A percentile compares a stretch with the other conserved stretches of the same genome.
Evolutionary conservation across 2,329 filamentous ascomycete genomes (phyloP).

Genomic region (Escovopsis sp.): DNA sequence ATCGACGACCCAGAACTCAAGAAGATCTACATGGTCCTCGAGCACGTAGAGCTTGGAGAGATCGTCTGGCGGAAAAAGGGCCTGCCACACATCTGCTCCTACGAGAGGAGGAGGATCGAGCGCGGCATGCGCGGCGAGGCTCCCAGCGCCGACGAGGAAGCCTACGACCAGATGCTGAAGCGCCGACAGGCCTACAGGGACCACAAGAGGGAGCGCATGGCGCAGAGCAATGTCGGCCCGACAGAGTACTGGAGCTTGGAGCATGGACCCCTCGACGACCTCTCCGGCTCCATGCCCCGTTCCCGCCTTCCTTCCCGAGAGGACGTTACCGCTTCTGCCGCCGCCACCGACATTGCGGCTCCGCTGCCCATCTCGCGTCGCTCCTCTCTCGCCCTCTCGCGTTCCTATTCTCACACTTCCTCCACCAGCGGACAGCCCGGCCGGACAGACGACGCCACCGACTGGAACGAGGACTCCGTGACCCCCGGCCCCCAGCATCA

Average conservation of each 20-base stretch:
- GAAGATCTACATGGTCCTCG: constrained; percentile 96
- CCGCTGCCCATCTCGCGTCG: constrained; percentile 26
- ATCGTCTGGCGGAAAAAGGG: constrained; percentile 89
- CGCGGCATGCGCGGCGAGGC: constrained; percentile 49
- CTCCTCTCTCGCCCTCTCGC: constrained; percentile 33
- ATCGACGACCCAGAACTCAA: constrained; percentile 93
- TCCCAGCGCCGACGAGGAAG: constrained; percentile 45
- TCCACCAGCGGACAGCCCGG: constrained; percentile 13
- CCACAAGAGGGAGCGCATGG: constrained; percentile 40
- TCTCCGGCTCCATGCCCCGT: constrained; percentile 24
- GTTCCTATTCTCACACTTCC: constrained; percentile 32
- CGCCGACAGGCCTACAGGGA: constrained; percentile 44
- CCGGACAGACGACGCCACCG: constrained; percentile 21
- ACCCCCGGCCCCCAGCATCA: constrained; percentile 38
- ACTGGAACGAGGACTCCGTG: constrained; percentile 37
- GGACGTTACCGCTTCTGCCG: constrained; percentile 23
- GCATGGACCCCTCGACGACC: constrained; percentile 48
- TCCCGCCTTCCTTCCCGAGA: constrained; percentile 29
- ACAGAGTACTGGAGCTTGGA: constrained; percentile 75
- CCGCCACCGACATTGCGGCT: constrained; percentile 18
- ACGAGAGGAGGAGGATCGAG: constrained; percentile 71
- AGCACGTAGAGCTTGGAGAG: constrained; percentile 88
- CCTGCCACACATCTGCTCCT: constrained; percentile 63
- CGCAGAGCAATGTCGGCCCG: constrained; percentile 32
- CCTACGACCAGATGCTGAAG: constrained; percentile 44